phyloP scores from a whole-genome alignment of 2,329 filamentous ascomycete genomes.

The Hypomyces perniciosus region DNA sequence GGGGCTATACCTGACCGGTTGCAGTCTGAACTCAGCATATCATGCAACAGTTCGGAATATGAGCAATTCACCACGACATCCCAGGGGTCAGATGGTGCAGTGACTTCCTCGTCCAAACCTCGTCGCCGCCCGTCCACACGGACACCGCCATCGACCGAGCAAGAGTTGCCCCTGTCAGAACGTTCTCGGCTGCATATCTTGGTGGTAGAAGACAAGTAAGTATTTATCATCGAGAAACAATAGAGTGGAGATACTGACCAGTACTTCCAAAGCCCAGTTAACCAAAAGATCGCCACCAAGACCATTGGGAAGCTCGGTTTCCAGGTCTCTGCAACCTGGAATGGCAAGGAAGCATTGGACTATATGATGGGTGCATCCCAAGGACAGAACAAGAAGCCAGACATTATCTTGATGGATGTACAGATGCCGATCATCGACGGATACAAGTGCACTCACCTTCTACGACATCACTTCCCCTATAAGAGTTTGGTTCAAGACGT shows the following conservation, averaged over 20 bases:
- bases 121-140: slow-evolving; percentile 30
- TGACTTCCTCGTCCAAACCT: slow-evolving; percentile 18
- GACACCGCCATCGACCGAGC: slow-evolving; percentile 33
- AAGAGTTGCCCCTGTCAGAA: slow-evolving; percentile 49
- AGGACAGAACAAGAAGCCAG: slow-evolving; percentile 51
- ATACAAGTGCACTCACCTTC: slow-evolving; percentile 67
- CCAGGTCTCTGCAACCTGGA: slow-evolving; percentile 65
- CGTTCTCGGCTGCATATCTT: slow-evolving; percentile 62
- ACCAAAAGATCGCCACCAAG: slow-evolving; percentile 70
- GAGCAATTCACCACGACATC: slow-evolving; percentile 42
- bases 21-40: slow-evolving; percentile 57
- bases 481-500: slow-evolving; percentile 53
- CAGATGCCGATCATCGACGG: slow-evolving; percentile 74
- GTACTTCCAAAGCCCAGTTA: slow-evolving; percentile 45
- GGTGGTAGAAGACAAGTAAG: slow-evolving; percentile 76
- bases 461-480: slow-evolving; percentile 63
- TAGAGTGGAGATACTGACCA: slow-evolving; percentile 12
- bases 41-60: slow-evolving; percentile 61
- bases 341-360: slow-evolving; percentile 71
- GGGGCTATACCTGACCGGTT: slow-evolving; percentile 62
- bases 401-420: slow-evolving; percentile 74
- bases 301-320: slow-evolving; percentile 71
- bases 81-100: slow-evolving; percentile 22
- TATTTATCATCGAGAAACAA: slow-evolving; percentile 13
- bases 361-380: slow-evolving; percentile 55